Percentiles rank a stretch among this genome's conserved stretches.
Evolutionary conservation across 2,329 filamentous ascomycete species (phyloP).

Genomic region (Verruconis gallopava): DNA sequence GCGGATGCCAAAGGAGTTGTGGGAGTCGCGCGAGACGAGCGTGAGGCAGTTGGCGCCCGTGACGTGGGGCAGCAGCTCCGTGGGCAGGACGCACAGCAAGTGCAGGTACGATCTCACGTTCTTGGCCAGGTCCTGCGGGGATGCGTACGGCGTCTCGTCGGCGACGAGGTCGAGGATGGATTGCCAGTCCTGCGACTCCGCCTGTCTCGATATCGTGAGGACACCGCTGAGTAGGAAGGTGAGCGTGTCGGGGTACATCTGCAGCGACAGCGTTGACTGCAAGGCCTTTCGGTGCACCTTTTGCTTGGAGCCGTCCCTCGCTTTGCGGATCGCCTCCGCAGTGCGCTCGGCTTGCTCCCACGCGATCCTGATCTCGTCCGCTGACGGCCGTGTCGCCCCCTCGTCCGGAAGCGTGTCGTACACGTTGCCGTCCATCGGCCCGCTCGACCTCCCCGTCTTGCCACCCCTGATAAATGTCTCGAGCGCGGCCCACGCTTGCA

Average conservation of each 20-base stretch:
- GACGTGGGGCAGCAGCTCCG: conserved; percentile 20
- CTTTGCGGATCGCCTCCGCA: conserved; percentile 7
- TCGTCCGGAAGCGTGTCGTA: background rate
- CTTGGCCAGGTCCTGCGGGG: conserved; percentile 23
- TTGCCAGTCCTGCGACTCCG: conserved; percentile 16
- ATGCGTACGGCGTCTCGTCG: conserved; percentile 23
- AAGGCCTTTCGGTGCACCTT: conserved; percentile 12
- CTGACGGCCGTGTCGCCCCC: conserved; percentile 5
- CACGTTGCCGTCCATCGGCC: conserved; percentile 3
- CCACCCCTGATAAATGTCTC: conserved; percentile 16
- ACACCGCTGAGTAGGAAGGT: conserved; percentile 30
- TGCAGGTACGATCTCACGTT: conserved; percentile 31
- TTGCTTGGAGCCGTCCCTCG: conserved; percentile 5
- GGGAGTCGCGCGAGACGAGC: conserved; percentile 28
- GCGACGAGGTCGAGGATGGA: conserved; percentile 25
- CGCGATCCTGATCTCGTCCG: conserved; percentile 13
- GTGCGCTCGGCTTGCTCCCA: conserved; percentile 15
- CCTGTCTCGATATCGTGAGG: conserved; percentile 16
- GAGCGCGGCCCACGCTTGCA: conserved; percentile 14
- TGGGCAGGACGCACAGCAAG: conserved; percentile 28
- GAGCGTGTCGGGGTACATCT: conserved; percentile 25
- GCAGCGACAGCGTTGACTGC: conserved; percentile 7
- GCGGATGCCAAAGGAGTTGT: conserved; percentile 36
- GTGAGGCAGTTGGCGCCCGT: conserved; percentile 23
- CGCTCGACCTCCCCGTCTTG: conserved; percentile 12